Evolutionary conservation across 441 rosid genomes (phyloP).

Genomic region (Euphorbia corollata): DNA sequence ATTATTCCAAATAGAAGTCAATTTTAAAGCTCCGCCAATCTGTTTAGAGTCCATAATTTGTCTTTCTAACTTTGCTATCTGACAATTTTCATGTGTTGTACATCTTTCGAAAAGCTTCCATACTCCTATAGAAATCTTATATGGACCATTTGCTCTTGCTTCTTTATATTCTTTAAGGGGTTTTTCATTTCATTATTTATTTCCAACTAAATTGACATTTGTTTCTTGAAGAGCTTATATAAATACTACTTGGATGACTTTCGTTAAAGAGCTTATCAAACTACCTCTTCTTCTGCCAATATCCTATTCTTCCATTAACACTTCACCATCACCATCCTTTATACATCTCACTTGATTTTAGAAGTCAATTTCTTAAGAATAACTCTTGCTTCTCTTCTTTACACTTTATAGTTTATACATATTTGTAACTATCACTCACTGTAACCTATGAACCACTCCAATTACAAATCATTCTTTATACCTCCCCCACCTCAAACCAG

Average conservation of each 20-base stretch:
- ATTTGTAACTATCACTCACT: not conserved
- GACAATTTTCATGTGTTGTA: not conserved
- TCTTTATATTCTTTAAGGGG: not conserved
- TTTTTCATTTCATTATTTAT: not conserved
- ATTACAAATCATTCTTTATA: not conserved
- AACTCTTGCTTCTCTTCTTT: no score
- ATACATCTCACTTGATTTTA: not conserved
- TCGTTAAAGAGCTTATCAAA: not conserved
- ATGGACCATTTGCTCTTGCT: not conserved
- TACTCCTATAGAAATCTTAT: not conserved
- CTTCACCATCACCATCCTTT: slow-evolving; percentile 1
- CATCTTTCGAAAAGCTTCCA: not conserved
- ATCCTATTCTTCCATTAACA: not conserved
- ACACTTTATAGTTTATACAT: no score
- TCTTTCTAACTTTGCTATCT: not conserved
- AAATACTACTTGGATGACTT: not conserved
- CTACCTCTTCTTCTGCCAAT: no score
- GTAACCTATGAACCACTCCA: not conserved
- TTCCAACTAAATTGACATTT: not conserved
- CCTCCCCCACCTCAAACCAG: not conserved
- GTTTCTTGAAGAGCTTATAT: not conserved
- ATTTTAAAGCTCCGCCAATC: not conserved
- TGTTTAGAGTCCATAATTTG: not conserved
- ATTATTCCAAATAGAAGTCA: not conserved
- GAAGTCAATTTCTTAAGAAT: not conserved